phyloP scores from a whole-genome alignment of 352 stramenopile species.

The Pythium pyrilobum region DNA sequence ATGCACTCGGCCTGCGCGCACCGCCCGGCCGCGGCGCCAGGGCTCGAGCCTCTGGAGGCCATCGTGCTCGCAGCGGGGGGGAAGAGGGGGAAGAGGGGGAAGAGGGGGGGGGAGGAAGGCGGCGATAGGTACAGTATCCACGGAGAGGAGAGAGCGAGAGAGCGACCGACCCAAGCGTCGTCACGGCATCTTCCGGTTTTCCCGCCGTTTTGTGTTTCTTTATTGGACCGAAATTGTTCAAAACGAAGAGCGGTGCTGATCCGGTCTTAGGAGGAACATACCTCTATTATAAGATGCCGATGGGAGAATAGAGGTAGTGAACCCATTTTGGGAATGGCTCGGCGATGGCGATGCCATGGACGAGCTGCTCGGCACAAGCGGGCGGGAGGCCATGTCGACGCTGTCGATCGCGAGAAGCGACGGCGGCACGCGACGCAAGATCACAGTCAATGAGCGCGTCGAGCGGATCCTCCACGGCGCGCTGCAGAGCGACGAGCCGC shows the following conservation, averaged over 20 bases:
- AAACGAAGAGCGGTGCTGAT: too few species aligned
- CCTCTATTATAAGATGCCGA: too few species aligned
- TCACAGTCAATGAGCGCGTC: slow-evolving; percentile 64
- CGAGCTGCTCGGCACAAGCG: not conserved
- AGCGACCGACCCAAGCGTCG: too few species aligned
- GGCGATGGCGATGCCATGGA: not conserved
- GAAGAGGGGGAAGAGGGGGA: too few species aligned
- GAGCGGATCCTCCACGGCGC: slow-evolving; percentile 52
- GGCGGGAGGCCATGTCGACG: slow-evolving; percentile 1
- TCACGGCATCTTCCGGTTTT: too few species aligned
- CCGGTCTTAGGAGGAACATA: too few species aligned
- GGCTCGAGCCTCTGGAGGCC: not conserved
- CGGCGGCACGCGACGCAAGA: slow-evolving; percentile 30
- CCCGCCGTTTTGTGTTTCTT: too few species aligned
- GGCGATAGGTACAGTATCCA: too few species aligned
- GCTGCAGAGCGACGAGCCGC: slow-evolving; percentile 27
- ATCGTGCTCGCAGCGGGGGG: not conserved
- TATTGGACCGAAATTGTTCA: too few species aligned
- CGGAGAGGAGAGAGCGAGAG: too few species aligned
- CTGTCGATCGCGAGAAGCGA: slow-evolving; percentile 2
- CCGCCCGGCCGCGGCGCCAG: slow-evolving; percentile 1
- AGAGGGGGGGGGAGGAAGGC: too few species aligned
- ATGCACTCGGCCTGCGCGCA: slow-evolving; percentile 60
- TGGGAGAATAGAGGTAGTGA: too few species aligned
- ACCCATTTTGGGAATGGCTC: slow-evolving; percentile 7